Evolutionary conservation across 208 protist genomes (phyloP), one percentile per base, ranked within the genome.

Genomic region (Borovskyia barvae): DNA sequence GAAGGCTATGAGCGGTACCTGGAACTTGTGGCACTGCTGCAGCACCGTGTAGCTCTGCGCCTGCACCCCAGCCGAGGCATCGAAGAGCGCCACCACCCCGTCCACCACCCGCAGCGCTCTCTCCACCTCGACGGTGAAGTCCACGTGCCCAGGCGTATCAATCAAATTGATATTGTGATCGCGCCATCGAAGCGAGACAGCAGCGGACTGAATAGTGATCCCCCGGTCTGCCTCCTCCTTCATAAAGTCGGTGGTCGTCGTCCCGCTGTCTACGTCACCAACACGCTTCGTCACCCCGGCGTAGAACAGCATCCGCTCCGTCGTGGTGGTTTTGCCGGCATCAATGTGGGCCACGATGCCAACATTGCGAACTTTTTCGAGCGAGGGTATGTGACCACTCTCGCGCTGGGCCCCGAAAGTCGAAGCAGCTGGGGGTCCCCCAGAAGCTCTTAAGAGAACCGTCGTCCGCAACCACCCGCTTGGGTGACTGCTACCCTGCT

Each of bases 71-170:
- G 89, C 90, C 1, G 97, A 96, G 24, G 82, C 97, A 61, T 98
- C 97, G 50, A 99, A 97, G 19, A 99, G 77, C 2, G 93, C 91
- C 5, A 99, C 95, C 6, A 96, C 94, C 15, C 97, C 97, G 67
- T 99, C 97, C 32, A 98, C 85, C n/a, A 99, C 96, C 3, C 97
- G 90, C 73, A 98, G 79, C 24, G 90, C 79, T 15, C 97, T 82
- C 79, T 99, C 97, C 42, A 99, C 97, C 67, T 99, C 97, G 30
- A 98, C 84, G 15, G 94, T 98, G 53, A 99, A 99, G 73, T 99
- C 97, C 11, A 98, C 93, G 72, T 98, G 97, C 2, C 97, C 96
- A 1, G 97, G 97, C 0, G 97, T 98, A 82, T 99, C 97, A 49
- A 99, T 98, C 1, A 99, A 67, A 66, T 98, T 95, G 39, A 98